phyloP scores from a whole-genome alignment of 441 rosid species.

The Populus hybrid region DNA sequence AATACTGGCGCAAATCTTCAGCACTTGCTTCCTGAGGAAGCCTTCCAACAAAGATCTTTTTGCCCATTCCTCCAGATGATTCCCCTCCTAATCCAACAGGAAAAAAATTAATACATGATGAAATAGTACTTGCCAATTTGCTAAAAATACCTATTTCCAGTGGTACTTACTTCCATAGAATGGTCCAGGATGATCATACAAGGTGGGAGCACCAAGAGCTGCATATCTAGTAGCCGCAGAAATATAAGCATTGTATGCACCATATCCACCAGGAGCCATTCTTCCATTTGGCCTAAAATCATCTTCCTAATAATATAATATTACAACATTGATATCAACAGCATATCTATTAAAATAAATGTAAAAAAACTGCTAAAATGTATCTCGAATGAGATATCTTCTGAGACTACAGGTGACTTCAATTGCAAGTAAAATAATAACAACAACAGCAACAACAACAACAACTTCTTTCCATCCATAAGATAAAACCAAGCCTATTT shows the following conservation, averaged over 20 bases:
- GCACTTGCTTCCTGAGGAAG: constrained; percentile 90
- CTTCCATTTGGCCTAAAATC: constrained; percentile 69
- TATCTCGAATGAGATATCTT: not conserved
- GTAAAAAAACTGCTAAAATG: not conserved
- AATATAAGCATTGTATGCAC: constrained; percentile 92
- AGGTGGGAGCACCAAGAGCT: constrained; percentile 82
- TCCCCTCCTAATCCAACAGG: constrained; percentile 52
- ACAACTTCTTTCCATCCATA: not conserved
- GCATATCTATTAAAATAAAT: not conserved
- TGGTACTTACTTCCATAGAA: constrained; percentile 72
- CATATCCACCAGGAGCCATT: constrained; percentile 71
- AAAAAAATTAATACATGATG: not conserved
- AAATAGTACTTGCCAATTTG: not conserved
- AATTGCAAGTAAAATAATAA: not conserved
- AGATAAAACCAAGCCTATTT: not conserved
- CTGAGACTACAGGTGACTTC: not conserved
- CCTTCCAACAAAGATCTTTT: constrained; percentile 93
- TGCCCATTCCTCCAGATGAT: constrained; percentile 65
- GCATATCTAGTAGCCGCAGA: constrained; percentile 96
- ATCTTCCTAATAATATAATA: constrained; percentile 54
- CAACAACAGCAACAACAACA: not conserved
- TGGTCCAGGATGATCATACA: constrained; percentile 76
- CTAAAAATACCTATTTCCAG: not conserved
- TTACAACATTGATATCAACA: constrained; percentile 5
- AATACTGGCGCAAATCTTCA: constrained; percentile 80